Percentiles rank a stretch among this genome's conserved stretches.
These are phyloP conservation scores for Leccinum broughii DNA, from an alignment of 768 basidiomycete genomes.

Conservation along the genomic window DNA sequence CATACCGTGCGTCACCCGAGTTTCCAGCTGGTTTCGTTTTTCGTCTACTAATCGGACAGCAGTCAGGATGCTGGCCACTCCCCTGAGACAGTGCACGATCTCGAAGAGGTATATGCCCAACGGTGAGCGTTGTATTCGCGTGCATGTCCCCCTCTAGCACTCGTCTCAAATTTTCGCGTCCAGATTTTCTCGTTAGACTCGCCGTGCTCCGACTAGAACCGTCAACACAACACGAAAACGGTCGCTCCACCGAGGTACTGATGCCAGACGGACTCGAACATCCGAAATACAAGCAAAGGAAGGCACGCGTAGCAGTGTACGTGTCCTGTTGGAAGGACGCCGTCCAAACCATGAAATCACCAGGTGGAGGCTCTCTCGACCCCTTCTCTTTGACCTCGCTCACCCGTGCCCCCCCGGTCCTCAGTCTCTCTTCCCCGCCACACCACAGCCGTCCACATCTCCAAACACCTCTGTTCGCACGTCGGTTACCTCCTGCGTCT, in stretches of 20 bases:
- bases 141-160: not conserved
- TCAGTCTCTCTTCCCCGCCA: conserved; percentile 28
- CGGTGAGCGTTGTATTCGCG: conserved; percentile 39
- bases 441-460: conserved; percentile 34
- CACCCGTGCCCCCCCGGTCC: not conserved
- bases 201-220: conserved; percentile 45
- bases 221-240: conserved; percentile 22
- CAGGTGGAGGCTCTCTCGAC: conserved; percentile 32
- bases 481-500: conserved; percentile 67
- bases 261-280: conserved; percentile 70
- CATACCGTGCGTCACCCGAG: conserved; percentile 57
- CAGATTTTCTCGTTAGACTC: conserved; percentile 71
- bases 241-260: conserved; percentile 32
- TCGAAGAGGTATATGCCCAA: conserved; percentile 55
- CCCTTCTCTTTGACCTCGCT: not conserved
- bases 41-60: not conserved
- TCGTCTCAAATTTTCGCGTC: conserved; percentile 1
- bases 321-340: conserved; percentile 60
- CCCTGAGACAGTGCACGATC: conserved; percentile 55
- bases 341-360: conserved; percentile 38
- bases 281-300: conserved; percentile 53
- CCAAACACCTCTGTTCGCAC: conserved; percentile 51
- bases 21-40: not conserved
- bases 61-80: conserved; percentile 75
- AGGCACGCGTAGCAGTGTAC: conserved; percentile 49